Conservation (phyloP, 225 moss, liverwort and hornwort genomes). For the Polytrichum formosum region DNA sequence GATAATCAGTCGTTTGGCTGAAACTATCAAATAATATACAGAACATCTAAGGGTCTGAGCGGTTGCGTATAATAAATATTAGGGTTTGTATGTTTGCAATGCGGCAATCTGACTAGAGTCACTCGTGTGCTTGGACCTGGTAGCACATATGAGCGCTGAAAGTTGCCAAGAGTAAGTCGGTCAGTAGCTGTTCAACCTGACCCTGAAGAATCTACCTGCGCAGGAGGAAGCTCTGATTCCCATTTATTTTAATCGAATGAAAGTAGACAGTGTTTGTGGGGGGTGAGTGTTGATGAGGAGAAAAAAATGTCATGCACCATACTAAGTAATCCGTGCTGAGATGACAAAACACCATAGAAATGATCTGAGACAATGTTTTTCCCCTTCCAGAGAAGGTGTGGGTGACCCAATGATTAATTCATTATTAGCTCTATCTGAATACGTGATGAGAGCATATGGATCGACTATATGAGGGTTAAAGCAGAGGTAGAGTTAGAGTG, state of each 20-base stretch:
- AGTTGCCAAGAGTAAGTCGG: conserved; percentile 16
- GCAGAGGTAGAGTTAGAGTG: neutral
- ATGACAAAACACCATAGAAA: conserved; percentile 37
- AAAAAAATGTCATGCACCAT: conserved; percentile 49
- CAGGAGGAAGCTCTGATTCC: conserved; percentile 13
- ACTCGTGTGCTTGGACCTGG: conserved; percentile 23
- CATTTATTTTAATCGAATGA: neutral
- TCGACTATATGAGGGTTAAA: conserved; percentile 47
- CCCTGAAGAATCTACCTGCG: conserved; percentile 26
- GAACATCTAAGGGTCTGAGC: conserved; percentile 30
- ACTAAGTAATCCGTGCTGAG: conserved; percentile 48
- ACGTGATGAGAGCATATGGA: conserved; percentile 17
- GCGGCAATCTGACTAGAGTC: conserved; percentile 37
- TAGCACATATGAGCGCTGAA: conserved; percentile 36
- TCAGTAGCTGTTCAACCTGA: conserved; percentile 24
- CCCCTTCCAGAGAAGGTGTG: conserved; percentile 1
- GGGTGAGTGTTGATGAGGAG: conserved; percentile 14
- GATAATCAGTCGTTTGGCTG: conserved; percentile 17
- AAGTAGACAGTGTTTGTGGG: conserved; percentile 9
- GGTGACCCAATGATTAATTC: neutral
- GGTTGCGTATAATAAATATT: neutral
- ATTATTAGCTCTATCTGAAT: conserved; percentile 10
- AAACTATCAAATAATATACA: conserved; percentile 16
- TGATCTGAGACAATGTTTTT: conserved; percentile 25
- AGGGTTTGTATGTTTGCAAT: neutral